A percentile compares a stretch with the other conserved stretches of the same genome.
These are phyloP conservation scores for Protomyces pachydermus DNA, from an alignment of 1,139 yeast genomes.

Conservation along the genomic window DNA sequence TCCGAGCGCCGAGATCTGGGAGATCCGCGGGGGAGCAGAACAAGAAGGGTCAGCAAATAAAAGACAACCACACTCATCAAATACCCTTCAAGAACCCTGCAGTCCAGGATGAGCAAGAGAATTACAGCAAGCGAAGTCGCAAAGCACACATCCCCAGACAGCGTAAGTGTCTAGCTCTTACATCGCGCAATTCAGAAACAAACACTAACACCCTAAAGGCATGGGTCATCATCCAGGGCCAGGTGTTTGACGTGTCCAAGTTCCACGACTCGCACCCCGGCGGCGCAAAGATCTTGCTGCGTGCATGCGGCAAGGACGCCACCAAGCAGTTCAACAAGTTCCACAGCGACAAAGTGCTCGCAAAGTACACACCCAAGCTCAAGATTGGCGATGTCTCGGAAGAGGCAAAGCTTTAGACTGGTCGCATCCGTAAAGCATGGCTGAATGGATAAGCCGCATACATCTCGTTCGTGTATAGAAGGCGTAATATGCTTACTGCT, in stretches of 20 bases:
- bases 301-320: constrained; percentile 87
- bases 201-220: background rate
- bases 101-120: background rate
- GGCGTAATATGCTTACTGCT: background rate
- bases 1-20: too few relatives aligned
- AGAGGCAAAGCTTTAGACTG: background rate
- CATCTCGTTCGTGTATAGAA: background rate
- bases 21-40: too few relatives aligned
- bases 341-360: constrained; percentile 44
- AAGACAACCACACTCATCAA: too few relatives aligned
- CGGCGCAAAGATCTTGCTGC: constrained; percentile 66
- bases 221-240: constrained; percentile 83
- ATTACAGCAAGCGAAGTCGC: background rate
- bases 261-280: constrained; percentile 94
- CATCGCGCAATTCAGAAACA: background rate
- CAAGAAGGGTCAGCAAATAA: too few relatives aligned
- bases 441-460: background rate
- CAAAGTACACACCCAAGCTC: constrained; percentile 41
- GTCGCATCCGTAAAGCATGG: background rate
- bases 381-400: constrained; percentile 37
- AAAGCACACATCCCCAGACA: background rate
- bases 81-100: background rate
- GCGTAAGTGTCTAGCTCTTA: background rate
- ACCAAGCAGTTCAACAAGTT: constrained; percentile 61
- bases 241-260: constrained; percentile 76